Conservation (phyloP, 495 filamentous ascomycete genomes). For the Tricharina praecox region DNA sequence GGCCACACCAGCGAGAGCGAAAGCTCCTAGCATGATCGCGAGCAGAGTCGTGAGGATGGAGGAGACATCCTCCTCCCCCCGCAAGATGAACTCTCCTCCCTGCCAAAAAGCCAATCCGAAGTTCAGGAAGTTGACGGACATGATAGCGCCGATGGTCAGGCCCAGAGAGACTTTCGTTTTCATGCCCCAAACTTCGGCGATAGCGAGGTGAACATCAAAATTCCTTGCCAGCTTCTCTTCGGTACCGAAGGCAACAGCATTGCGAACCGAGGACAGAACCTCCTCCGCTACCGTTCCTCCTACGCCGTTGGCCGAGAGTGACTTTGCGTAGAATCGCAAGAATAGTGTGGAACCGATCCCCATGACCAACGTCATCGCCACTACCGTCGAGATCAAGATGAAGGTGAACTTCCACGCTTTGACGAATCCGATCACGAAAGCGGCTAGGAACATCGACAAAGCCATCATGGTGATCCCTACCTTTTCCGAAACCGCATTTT, state of each 20-base stretch:
- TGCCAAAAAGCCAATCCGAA: constrained; percentile 29
- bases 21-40: constrained; percentile 9
- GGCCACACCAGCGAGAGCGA: constrained; percentile 8
- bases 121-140: constrained; percentile 25
- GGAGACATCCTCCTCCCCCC: background rate
- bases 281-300: constrained; percentile 34
- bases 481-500: constrained; percentile 34
- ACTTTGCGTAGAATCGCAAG: constrained; percentile 1
- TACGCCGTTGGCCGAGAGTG: constrained; percentile 8
- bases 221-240: constrained; percentile 37
- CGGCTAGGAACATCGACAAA: constrained; percentile 31
- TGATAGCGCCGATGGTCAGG: constrained; percentile 31
- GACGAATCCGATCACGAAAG: constrained; percentile 38
- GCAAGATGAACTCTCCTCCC: constrained; percentile 9
- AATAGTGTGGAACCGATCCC: constrained; percentile 36
- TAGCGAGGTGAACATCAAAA: constrained; percentile 40
- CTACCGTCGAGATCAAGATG: constrained; percentile 37
- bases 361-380: constrained; percentile 40
- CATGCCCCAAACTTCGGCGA: constrained; percentile 38
- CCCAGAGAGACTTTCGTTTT: constrained; percentile 21
- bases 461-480: constrained; percentile 38
- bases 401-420: constrained; percentile 42
- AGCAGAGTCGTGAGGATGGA: constrained; percentile 9
- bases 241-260: constrained; percentile 47
- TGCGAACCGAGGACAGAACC: constrained; percentile 37